phyloP scores from a whole-genome alignment of 2,329 filamentous ascomycete species.

The Aureobasidium sp. region DNA sequence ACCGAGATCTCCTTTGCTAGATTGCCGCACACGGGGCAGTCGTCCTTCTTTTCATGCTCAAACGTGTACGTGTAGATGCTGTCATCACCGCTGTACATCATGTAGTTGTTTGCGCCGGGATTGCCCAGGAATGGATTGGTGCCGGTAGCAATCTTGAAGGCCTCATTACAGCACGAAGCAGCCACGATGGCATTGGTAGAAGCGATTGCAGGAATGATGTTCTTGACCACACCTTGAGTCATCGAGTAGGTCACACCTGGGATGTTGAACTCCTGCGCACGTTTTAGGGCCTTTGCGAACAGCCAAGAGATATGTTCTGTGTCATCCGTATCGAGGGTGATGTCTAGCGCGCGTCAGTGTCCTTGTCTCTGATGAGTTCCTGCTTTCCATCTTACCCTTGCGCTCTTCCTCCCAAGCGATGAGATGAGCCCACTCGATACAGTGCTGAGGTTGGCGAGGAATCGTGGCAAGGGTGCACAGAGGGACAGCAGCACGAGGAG shows the following conservation, averaged over 20 bases:
- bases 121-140: conserved; percentile 73
- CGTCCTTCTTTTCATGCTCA: conserved; percentile 84
- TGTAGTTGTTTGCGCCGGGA: conserved; percentile 72
- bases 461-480: conserved; percentile 96
- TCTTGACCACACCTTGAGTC: conserved; percentile 97
- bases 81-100: conserved; percentile 98
- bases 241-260: conserved; percentile 87
- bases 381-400: conserved; percentile 28
- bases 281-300: conserved; percentile 72
- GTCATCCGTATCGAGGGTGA: conserved; percentile 87
- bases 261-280: conserved; percentile 85
- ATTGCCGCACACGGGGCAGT: conserved; percentile 91
- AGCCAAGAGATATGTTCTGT: conserved; percentile 97
- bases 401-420: conserved; percentile 81
- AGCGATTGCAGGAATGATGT: conserved; percentile 97
- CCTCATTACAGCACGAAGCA: conserved; percentile 92
- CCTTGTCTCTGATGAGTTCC: too few relatives aligned
- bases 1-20: conserved; percentile 68
- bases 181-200: conserved; percentile 97
- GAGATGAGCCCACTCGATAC: conserved; percentile 97
- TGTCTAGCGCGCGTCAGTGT: conserved; percentile 42
- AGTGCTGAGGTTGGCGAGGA: conserved; percentile 93
- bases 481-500: conserved; percentile 91
- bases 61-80: conserved; percentile 97
- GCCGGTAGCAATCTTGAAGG: conserved; percentile 83